Percentiles rank a stretch among this genome's conserved stretches.
These are phyloP conservation scores for Sclerotinia sclerotiorum DNA, from an alignment of 2,329 filamentous ascomycete species.

Conservation along the genomic window DNA sequence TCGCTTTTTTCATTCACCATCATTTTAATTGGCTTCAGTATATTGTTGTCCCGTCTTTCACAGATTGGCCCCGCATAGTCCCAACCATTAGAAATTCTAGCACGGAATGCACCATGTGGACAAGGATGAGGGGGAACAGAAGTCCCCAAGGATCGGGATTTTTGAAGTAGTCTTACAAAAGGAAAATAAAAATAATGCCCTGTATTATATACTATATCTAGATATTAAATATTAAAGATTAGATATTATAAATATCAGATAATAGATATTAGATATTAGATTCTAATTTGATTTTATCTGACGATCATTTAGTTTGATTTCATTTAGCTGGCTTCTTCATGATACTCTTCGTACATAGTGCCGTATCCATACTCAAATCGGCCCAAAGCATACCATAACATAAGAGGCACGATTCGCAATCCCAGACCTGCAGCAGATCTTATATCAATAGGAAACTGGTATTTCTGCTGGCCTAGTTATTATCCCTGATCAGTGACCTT, in stretches of 20 bases:
- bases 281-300: neutral
- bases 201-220: neutral
- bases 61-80: conserved; percentile 9
- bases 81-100: neutral
- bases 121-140: neutral
- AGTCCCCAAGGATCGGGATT: neutral
- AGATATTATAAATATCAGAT: no score
- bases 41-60: neutral
- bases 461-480: neutral
- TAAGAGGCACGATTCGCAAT: neutral
- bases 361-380: neutral
- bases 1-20: neutral
- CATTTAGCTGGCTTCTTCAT: neutral
- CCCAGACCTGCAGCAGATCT: neutral
- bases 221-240: no score
- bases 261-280: neutral
- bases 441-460: neutral
- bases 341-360: no score
- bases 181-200: neutral
- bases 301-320: neutral
- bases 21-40: neutral
- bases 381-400: neutral
- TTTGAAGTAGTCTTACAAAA: neutral
- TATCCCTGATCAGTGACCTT: neutral
- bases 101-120: neutral